Evolutionary conservation across 2,329 filamentous ascomycete genomes (phyloP).

Genomic region (Tolypocladium album): DNA sequence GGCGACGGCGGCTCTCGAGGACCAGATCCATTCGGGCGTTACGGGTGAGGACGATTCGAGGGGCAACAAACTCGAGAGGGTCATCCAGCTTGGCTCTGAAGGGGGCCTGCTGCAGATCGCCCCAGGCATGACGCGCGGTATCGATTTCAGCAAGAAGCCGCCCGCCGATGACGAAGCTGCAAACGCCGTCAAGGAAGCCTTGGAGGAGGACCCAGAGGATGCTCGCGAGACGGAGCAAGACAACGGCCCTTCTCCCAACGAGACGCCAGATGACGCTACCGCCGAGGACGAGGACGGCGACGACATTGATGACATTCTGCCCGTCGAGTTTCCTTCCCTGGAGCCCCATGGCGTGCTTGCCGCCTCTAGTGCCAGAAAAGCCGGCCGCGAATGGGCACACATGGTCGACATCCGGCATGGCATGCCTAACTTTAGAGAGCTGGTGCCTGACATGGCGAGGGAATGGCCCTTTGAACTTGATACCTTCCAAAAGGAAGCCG

Average conservation of each 20-base stretch:
- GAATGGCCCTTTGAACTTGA: slow-evolving; percentile 97
- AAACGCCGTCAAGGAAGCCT: slow-evolving; percentile 57
- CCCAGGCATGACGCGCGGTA: slow-evolving; percentile 70
- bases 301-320: slow-evolving; percentile 76
- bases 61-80: slow-evolving; percentile 58
- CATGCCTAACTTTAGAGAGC: slow-evolving; percentile 84
- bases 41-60: slow-evolving; percentile 30
- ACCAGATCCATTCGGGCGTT: slow-evolving; percentile 52
- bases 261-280: slow-evolving; percentile 11
- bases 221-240: slow-evolving; percentile 13
- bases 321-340: slow-evolving; percentile 85
- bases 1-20: slow-evolving; percentile 73
- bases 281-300: slow-evolving; percentile 38
- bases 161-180: slow-evolving; percentile 50
- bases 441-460: slow-evolving; percentile 92
- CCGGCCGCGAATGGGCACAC: slow-evolving; percentile 87
- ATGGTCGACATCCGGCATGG: slow-evolving; percentile 94
- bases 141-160: slow-evolving; percentile 54
- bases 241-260: slow-evolving; percentile 13
- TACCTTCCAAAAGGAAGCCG: slow-evolving; percentile 95
- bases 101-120: slow-evolving; percentile 71
- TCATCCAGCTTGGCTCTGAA: slow-evolving; percentile 72
- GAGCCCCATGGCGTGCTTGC: slow-evolving; percentile 73
- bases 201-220: slow-evolving; percentile 41
- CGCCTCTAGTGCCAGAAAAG: slow-evolving; percentile 59